Base-by-base conservation (phyloP, 352 stramenopile species). In the Globisporangium barbulae region DNA sequence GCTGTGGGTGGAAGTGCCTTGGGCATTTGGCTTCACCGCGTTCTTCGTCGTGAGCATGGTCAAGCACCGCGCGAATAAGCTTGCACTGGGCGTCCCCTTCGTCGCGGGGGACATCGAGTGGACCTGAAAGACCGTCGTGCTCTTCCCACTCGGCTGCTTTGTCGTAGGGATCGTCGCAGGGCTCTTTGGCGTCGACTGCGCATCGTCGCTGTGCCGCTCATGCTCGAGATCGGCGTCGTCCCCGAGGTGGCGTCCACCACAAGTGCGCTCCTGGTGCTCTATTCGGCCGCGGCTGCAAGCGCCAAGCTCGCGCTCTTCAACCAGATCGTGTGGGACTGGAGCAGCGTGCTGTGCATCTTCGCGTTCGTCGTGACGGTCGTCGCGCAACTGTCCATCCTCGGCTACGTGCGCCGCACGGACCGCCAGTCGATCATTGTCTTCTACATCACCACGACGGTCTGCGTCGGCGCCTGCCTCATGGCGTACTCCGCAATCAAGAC, bases 351-450 rank as follows among this genome's bases (percentile, higher is more conserved):
- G 33, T 83, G 68, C 22, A 60, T 48, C 0, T 54, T 88, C n/a
- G 65, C 71, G 15, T 81, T 88, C 33, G 61, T 81, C 33, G 74
- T 84, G 21, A 79, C 74, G 35, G 64, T 65, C 19, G 61, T 76
- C 19, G 70, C 76, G 31, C 76, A 88, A 49, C 47, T 84, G 17
- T 77, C 74, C 35, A 81, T 90, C 41, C 60, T 80, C 7, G 64
- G 76, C 17, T 86, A 76, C 64, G 75, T 89, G 47, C 76, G 77
- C 8, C 65, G 67, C 15, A 81, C 76, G 19, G 78, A 68, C 0
- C 71, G 75, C 31, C 73, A 83, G 50, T 81, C 75, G n/a, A 79
- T 79, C 67, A 76, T 88, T 31, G 67, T 86, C 22, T 65, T 86
- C 15, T 86, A 71, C 41, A 81, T 84, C 31, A 69, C 62, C 31